Base-by-base conservation (phyloP, 2,329 filamentous ascomycete species). In the Colletotrichum viniferum region DNA sequence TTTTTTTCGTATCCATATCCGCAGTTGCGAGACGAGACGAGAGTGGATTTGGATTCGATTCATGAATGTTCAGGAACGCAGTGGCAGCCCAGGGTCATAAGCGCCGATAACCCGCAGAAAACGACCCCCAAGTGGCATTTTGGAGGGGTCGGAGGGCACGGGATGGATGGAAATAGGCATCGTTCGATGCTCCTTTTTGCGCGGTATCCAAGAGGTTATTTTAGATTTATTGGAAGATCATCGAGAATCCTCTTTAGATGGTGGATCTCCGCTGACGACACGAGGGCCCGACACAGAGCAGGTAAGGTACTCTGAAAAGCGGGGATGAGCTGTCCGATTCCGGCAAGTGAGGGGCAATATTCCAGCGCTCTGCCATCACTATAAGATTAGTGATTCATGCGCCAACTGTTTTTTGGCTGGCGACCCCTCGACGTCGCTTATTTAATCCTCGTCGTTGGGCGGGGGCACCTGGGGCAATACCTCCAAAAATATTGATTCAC, bases 171-270 rank as follows among this genome's bases (percentile, higher is more conserved):
- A 48, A 73, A 75, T 68, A 63, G 32, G 26, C 63, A 68, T 73
- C 69, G 58, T 73, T 75, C 56, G 55, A 68, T 38, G 28, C 38
- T 75, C 43, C 32, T 60, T 72, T 63, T 63, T 43, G 43, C 38
- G 34, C 43, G 56, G 26, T 63, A 38, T 73, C 73, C 69, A 73
- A 72, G 69, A 68, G 62, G 69, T 68, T 73, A 75, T 73, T 68
- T 64, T 75, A 52, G 63, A 73, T 68, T 73, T 72, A 75, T 75
- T 75, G 69, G 69, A 60, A 72, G 56, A 75, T 75, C 73, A 75
- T 52, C 69, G 73, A 68, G 48, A 65, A 75, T 48, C 73, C 28
- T 56, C 28, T 56, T 67, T 61, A 63, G 52, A 62, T 21, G 62
- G 73, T 75, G 73, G 73, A 68, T 36, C 69, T 14, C 21, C 32